Base-by-base conservation (phyloP, 177 flowering plant species). In the Vitis hybrid region DNA sequence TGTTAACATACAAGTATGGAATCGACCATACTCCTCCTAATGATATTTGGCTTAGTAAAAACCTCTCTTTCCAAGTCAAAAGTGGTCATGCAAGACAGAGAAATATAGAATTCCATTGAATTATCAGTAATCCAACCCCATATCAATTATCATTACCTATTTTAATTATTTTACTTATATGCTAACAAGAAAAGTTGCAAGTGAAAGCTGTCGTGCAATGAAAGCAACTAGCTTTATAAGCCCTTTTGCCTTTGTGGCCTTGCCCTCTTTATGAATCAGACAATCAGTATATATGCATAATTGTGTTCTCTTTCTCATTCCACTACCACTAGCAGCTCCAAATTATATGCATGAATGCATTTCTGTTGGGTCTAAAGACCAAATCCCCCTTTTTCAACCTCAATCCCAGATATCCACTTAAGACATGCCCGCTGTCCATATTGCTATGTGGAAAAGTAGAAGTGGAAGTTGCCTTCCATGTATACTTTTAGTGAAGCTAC, bases 191-290 rank as follows among this genome's bases (percentile, higher is more conserved):
- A 53, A 53, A 53, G 14, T 53, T n/a, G n/a, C n/a, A 20, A 2
- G 29, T 2, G 20, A 29, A 52, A 66, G 49, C 12, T 52, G 57
- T 12, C 13, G 14, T 29, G 68, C 54, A 52, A 65, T 22, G 58
- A 51, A 53, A 8, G 18, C 59, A 26, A 22, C n/a, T 52, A 13
- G 59, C 68, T 51, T 66, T 66, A 15, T 8, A 2, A 12, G 15
- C 19, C 22, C 45, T 66, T 66, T 66, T 26, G 15, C 59, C 22
- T 52, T 53, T 66, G 59, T 8, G 51, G 50, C 50, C 14, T 63
- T 63, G 53, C 31, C 58, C 19, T 26, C 59, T 31, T 29, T 53
- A 66, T 66, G 68, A 13, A 53, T 53, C 56, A 53, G 56, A 53
- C 56, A 13, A 53, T 53, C 56, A 53, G 15, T 53, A 53, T 53